Base-by-base conservation (phyloP, 2,329 filamentous ascomycete species). In the Botryotinia convoluta region DNA sequence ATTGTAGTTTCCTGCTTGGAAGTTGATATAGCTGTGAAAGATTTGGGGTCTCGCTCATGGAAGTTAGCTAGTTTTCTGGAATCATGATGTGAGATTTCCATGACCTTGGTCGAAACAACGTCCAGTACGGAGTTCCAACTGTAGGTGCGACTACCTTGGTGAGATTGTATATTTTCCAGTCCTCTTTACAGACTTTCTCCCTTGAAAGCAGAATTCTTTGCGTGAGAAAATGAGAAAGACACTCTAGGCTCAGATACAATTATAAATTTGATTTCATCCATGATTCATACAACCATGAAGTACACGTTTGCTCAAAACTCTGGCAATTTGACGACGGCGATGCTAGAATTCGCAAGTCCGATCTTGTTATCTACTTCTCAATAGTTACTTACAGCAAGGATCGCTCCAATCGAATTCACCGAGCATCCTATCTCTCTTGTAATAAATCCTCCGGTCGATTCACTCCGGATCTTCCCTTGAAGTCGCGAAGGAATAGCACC, bases 1-100 rank as follows among this genome's bases (percentile, higher is more conserved):
- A 14, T 3, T 6, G 0, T 2, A 16, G 5, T 8, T 8, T 10
- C 12, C 9, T 54, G n/a, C 4, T 22, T 54, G 22, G 4, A n/a
- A 18, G 6, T 18, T 18, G 12, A 16, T 37, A 20, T 3, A n/a
- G 7, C 4, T 37, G 22, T 26, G 29, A 35, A 26, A 65, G 3
- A 14, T 18, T 35, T 26, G 12, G 9, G 22, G 12, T 8, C 22
- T 61, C 9, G 16, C 22, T 64, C 2, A 5, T 45, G 20, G 12
- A 16, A 0, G 18, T 16, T 26, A 12, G 4, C 20, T 18, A 65
- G 32, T 12, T 51, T 37, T 12, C 48, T 14, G n/a, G 26, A 42
- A 63, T 5, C 3, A 1, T 42, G 9, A 4, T 1, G n/a, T 32
- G 8, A 12, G 22, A 22, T n/a, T n/a, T 3, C 14, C 60, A 42